Evolutionary conservation across 2,329 filamentous ascomycete species (phyloP), one percentile per base, ranked within the genome.

Genomic region (Eutypa lata): DNA sequence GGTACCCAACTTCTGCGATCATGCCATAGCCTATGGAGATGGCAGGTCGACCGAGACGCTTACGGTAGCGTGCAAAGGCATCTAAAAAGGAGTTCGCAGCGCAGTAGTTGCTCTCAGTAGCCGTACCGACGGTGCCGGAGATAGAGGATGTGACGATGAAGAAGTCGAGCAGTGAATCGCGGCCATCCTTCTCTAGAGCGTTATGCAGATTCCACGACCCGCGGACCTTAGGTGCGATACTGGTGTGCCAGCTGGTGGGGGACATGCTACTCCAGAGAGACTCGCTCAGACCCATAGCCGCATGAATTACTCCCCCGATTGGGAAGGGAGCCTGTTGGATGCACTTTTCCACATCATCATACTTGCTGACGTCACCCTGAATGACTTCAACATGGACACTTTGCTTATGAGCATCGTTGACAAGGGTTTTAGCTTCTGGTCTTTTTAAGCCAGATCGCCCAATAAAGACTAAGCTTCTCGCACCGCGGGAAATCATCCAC

Each of bases 41-140:
- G 22, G 51, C 54, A 3, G 65, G 46, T 1, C 64, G 55, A 2
- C 64, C 65, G 2, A 57, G 54, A 11, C 40, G 38, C 6, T 54
- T 49, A n/a, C 64, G 56, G 21, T 63, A 61, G 2, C 64, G 62
- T 1, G 68, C 67, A 21, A 74, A 67, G 3, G 57, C 50, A 53
- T 74, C 71, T 7, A 71, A 61, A 52, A 68, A 73, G 18, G 53
- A 47, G 57, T 70, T 71, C 11, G 60, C 68, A 0, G 69, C 64
- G 33, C 60, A 62, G 56, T 73, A 73, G 49, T 68, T 70, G 43
- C 49, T 51, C 51, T 73, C 61, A 0, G 64, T 66, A 0, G 65
- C 59, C 2, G 53, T 68, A 2, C 69, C 70, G 1, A 69, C 37
- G n/a, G 49, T 66, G 8, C 65, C 69, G 2, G 60, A 61, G 8